phyloP scores from a whole-genome alignment of 2,329 filamentous ascomycete species.

The Apiospora aurea region DNA sequence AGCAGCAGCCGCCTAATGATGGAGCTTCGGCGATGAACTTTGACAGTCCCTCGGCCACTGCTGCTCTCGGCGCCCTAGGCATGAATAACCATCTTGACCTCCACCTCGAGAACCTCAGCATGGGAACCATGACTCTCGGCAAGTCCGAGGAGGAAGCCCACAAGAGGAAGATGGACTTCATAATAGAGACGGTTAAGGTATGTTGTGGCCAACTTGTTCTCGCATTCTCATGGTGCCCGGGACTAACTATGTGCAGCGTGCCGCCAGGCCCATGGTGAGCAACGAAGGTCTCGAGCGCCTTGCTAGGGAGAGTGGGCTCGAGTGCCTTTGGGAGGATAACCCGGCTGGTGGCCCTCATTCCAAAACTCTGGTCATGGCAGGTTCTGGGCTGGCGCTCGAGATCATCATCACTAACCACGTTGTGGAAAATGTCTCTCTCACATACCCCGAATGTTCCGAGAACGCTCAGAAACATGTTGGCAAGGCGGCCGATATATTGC shows the following conservation, averaged over 20 bases:
- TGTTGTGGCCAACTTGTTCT: conserved; percentile 44
- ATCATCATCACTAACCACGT: conserved; percentile 68
- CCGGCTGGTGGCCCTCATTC: conserved; percentile 56
- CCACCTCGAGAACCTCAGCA: conserved; percentile 57
- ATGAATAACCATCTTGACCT: conserved; percentile 61
- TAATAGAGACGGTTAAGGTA: conserved; percentile 59
- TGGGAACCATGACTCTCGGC: conserved; percentile 52
- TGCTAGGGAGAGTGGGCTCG: conserved; percentile 71
- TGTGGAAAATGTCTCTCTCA: conserved; percentile 67
- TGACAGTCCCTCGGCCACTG: conserved; percentile 69
- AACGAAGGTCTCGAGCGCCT: conserved; percentile 78
- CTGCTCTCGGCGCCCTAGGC: conserved; percentile 64
- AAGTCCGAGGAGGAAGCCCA: conserved; percentile 60
- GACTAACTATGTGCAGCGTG: conserved; percentile 38
- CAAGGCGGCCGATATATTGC: conserved; percentile 70
- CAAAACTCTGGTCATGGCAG: conserved; percentile 67
- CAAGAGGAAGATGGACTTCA: conserved; percentile 59
- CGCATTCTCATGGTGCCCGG: neutral
- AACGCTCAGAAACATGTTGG: conserved; percentile 66
- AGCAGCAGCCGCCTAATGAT: conserved; percentile 23
- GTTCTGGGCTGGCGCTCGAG: conserved; percentile 66
- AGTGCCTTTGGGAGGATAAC: conserved; percentile 65
- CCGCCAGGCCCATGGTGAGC: conserved; percentile 69
- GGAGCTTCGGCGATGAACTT: conserved; percentile 56
- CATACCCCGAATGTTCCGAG: conserved; percentile 66